Evolutionary conservation across 176 grass and related monocot species (phyloP), one percentile per base, ranked within the genome.

Genomic region (Triticum urartu): DNA sequence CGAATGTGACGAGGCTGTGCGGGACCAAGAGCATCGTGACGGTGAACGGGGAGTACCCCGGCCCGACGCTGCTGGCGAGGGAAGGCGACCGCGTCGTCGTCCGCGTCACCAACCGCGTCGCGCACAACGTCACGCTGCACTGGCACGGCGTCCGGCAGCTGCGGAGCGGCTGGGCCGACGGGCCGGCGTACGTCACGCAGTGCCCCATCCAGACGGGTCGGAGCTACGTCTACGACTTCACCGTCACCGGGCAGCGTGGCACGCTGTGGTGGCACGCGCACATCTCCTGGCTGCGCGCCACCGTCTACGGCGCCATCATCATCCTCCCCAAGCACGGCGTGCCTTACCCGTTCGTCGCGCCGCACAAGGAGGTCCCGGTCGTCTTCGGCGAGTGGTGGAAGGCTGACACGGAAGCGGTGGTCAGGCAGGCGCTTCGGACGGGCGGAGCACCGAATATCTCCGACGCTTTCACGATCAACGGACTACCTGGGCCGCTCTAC

Each of bases 201-300:
- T 96, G 94, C 68, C 94, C 94, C 11, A 91, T 96, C 43, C 91
- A 93, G 87, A 87, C 87, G 21, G 94, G 91, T 2, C 82, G 84
- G 52, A 92, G 84, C 85, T 96, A 93, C 79, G 91, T 88, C 9
- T 96, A 96, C 87, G 90, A 93, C 79, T 96, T 92, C 94, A 93
- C 94, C 40, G 2, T 96, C 20, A n/a, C 22, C 1, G 91, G 87
- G 24, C 94, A 96, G 82, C 79, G n/a, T n/a, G n/a, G n/a, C n/a
- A n/a, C n/a, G n/a, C n/a, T n/a, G n/a, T n/a, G n/a, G n/a, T n/a
- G n/a, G n/a, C n/a, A n/a, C n/a, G n/a, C n/a, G 4, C 94, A 97
- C 86, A 90, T 97, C 89, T 88, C 87, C 25, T 97, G 94, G 94
- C 85, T 94, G 3, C 89, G 94, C 1, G 85, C 94, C 34, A 97